Conservation (phyloP, 2,329 filamentous ascomycete genomes). For the Cryphonectria carpinicola region DNA sequence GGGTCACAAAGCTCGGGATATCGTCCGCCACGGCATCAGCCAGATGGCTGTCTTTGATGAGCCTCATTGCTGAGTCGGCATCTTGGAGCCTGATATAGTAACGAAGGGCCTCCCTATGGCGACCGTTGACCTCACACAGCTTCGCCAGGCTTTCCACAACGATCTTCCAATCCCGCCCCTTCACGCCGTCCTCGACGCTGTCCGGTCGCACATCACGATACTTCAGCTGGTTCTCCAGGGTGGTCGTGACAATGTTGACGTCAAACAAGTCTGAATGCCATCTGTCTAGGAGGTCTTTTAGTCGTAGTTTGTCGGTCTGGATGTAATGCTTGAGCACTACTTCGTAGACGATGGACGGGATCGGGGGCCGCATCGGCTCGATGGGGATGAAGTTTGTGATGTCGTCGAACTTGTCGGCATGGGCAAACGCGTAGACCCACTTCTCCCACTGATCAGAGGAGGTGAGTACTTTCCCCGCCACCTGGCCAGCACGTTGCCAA, state of each 20-base stretch:
- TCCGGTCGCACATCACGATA: conserved; percentile 76
- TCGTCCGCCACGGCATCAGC: conserved; percentile 88
- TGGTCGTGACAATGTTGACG: conserved; percentile 72
- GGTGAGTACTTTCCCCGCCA: conserved; percentile 81
- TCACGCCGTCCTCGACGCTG: conserved; percentile 72
- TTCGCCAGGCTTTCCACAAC: conserved; percentile 86
- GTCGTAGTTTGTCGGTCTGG: conserved; percentile 71
- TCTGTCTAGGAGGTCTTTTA: conserved; percentile 77
- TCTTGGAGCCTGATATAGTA: conserved; percentile 92
- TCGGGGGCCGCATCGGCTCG: conserved; percentile 74
- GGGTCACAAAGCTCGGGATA: conserved; percentile 83
- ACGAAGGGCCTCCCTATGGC: conserved; percentile 80
- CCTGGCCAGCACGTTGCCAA: conserved; percentile 77
- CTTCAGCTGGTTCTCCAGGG: conserved; percentile 81
- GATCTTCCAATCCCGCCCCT: conserved; percentile 82
- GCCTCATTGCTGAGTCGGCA: conserved; percentile 81
- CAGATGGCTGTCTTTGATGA: conserved; percentile 89
- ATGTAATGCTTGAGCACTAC: conserved; percentile 89
- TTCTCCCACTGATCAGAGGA: conserved; percentile 88
- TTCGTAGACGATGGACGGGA: conserved; percentile 85
- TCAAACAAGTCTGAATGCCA: conserved; percentile 90
- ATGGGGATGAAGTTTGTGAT: conserved; percentile 84
- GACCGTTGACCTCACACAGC: conserved; percentile 80
- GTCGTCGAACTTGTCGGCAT: conserved; percentile 84
- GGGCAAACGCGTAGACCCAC: conserved; percentile 92